Evolutionary conservation across 352 stramenopile species (phyloP), one percentile per base, ranked within the genome.

Genomic region (Peronospora farinosa): DNA sequence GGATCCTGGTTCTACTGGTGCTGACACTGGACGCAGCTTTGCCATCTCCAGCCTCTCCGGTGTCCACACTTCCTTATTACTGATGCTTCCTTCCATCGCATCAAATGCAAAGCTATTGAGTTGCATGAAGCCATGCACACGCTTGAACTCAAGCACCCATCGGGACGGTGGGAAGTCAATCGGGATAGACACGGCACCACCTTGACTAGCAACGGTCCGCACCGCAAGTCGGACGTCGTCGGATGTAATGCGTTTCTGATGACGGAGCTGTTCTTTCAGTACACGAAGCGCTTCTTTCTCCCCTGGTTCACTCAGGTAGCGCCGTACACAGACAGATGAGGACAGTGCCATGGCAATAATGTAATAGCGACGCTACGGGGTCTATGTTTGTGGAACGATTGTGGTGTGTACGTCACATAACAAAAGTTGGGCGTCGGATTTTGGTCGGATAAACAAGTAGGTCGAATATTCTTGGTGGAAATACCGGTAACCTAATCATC

Each of bases 91-190:
- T 12, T 7, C 35, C 15, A 27, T 42, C 2, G 37, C 28, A 5
- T 52, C 27, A 21, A 57, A 60, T 30, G 28, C 19, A 44, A 69
- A 60, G 48, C 46, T 60, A 52, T 67, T 48, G 54, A 68, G 31
- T 32, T 75, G 13, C 40, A 61, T 19, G 40, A 84, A 76, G 44
- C 72, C 69, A 47, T 80, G 61, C 17, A 50, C 40, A n/a, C 67
- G 72, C 56, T 74, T 76, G 45, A 84, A 84, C 31, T 64, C 52
- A 17, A 63, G 47, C 54, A 84, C 64, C 72, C 72, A 84, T 32
- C 56, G 57, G 8, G 51, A 70, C 31, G 67, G 62, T 0, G 69
- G 72, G 33, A 84, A 84, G 51, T 80, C 72, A 28, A 62, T 38
- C 12, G 69, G 67, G 28, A 84, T 45, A 3, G 40, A 6, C 21